Conservation (phyloP, 140 eudicot species). For the Bidens hawaiensis region DNA sequence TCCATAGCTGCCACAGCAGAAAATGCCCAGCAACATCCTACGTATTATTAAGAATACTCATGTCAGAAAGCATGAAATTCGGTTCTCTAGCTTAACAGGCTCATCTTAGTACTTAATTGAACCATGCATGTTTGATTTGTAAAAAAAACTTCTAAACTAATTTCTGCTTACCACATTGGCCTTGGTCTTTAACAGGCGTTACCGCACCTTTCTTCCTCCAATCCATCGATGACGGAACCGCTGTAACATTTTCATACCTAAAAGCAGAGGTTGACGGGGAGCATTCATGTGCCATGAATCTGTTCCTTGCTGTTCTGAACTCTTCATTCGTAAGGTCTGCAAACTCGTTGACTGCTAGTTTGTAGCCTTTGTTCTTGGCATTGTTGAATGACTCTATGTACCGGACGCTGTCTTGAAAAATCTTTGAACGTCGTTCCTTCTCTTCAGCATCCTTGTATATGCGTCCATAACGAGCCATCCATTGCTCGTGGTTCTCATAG, state of each 20-base stretch:
- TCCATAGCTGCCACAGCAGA: constrained; percentile 31
- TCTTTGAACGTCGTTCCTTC: constrained; percentile 26
- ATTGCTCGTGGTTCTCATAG: constrained; percentile 20
- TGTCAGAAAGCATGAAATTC: neutral
- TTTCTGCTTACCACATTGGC: constrained; percentile 27
- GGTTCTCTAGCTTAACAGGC: neutral
- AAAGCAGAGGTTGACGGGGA: constrained; percentile 8
- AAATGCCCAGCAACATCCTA: constrained; percentile 32
- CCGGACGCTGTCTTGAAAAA: constrained; percentile 25
- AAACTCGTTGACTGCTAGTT: constrained; percentile 38
- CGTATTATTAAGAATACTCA: neutral
- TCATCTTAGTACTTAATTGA: neutral
- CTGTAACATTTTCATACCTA: constrained; percentile 22
- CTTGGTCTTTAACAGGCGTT: constrained; percentile 27
- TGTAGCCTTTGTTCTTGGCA: constrained; percentile 22
- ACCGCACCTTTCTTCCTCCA: constrained; percentile 52
- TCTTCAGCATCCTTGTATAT: constrained; percentile 27
- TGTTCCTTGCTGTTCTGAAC: constrained; percentile 25
- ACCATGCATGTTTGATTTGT: neutral
- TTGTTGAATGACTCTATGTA: constrained; percentile 30
- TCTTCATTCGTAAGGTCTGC: constrained; percentile 48
- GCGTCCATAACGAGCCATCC: constrained; percentile 45
- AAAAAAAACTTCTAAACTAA: neutral
- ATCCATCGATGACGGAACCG: constrained; percentile 38
- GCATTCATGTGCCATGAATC: constrained; percentile 23